These are phyloP conservation scores for Sporothrix luriei DNA, from an alignment of 2,329 filamentous ascomycete genomes.

Conservation along the genomic window DNA sequence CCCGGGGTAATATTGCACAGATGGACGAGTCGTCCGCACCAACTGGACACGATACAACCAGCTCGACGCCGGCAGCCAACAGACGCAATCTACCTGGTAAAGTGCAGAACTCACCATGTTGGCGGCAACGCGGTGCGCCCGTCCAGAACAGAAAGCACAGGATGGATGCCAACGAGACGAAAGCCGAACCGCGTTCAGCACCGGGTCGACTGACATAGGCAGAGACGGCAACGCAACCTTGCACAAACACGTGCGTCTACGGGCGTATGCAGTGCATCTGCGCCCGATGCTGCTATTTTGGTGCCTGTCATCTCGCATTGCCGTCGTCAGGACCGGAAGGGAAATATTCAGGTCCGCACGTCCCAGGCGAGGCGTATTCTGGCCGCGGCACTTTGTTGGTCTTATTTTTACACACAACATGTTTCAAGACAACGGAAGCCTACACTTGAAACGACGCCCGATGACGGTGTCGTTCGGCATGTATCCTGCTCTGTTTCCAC, in stretches of 20 bases:
- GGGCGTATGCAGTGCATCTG: not conserved
- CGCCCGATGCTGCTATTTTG: conserved; percentile 19
- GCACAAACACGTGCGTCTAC: not conserved
- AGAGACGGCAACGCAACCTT: not conserved
- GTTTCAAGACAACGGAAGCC: not conserved
- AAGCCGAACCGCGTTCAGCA: not conserved
- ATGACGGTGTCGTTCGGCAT: no score
- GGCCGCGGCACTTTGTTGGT: not conserved
- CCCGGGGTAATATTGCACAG: not conserved
- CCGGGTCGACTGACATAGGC: not conserved
- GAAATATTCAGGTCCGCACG: no score
- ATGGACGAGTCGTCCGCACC: not conserved
- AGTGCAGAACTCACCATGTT: not conserved
- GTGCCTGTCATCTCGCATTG: not conserved
- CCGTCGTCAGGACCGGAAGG: not conserved
- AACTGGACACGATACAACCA: not conserved
- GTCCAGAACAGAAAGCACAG: not conserved
- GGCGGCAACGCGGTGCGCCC: conserved; percentile 5
- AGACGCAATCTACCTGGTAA: not conserved
- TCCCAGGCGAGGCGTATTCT: no score
- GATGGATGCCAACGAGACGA: not conserved
- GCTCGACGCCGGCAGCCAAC: not conserved
- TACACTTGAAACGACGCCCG: conserved; percentile 11
- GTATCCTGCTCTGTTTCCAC: no score
- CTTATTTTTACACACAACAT: not conserved